Percentiles rank a stretch among this genome's conserved stretches.
These are phyloP conservation scores for Eimeria brunetti DNA, from an alignment of 169 alveolate genomes.

Conservation along the genomic window DNA sequence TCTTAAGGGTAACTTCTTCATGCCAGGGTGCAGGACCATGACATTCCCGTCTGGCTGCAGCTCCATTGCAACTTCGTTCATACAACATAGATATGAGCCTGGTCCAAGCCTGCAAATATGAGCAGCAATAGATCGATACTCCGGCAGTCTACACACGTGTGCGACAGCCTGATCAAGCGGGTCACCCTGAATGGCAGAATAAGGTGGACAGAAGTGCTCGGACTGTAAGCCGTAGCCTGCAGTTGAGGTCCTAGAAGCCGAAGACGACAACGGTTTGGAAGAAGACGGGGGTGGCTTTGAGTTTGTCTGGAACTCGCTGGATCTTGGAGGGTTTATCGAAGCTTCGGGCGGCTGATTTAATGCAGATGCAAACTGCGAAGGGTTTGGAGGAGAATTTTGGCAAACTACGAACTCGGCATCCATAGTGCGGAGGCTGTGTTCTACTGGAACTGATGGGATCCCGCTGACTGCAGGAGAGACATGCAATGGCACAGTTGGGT, in stretches of 20 bases:
- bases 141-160: conserved; percentile 13
- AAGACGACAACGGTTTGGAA: background rate
- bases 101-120: conserved; percentile 62
- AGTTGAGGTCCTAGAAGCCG: conserved; percentile 4
- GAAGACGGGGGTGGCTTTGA: conserved; percentile 2
- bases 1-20: background rate
- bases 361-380: background rate
- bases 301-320: background rate
- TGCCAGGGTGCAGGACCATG: conserved; percentile 22
- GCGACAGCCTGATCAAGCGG: conserved; percentile 32
- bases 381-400: background rate
- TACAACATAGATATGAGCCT: conserved; percentile 63
- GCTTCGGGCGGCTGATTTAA: background rate
- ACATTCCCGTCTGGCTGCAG: conserved; percentile 42
- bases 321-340: background rate
- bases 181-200: conserved; percentile 22
- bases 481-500: background rate
- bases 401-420: conserved; percentile 22
- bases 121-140: conserved; percentile 40
- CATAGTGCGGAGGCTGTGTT: conserved; percentile 59
- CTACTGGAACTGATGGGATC: conserved; percentile 34
- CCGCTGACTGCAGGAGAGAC: conserved; percentile 3
- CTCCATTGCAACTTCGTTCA: conserved; percentile 58
- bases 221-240: background rate
- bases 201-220: conserved; percentile 19